Evolutionary conservation across 495 filamentous ascomycete species (phyloP).

Genomic region (Evernia prunastri): DNA sequence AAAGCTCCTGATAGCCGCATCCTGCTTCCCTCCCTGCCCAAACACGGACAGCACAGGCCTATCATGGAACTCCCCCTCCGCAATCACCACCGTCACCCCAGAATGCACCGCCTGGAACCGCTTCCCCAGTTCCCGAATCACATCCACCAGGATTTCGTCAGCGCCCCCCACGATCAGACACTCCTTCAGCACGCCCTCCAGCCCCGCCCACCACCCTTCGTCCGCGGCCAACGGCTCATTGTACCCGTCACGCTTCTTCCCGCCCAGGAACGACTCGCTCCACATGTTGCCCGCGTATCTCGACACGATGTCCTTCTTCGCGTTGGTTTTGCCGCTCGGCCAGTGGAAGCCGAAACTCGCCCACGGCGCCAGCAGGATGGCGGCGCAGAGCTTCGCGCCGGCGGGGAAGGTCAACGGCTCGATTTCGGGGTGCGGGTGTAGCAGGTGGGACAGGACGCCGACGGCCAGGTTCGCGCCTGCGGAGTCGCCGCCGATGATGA

Average conservation of each 20-base stretch:
- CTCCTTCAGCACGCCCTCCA: slow-evolving; percentile 38
- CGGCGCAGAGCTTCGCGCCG: slow-evolving; percentile 29
- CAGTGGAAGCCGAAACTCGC: slow-evolving; percentile 39
- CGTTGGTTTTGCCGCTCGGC: slow-evolving; percentile 40
- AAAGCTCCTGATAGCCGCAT: slow-evolving; percentile 9
- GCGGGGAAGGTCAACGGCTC: slow-evolving; percentile 24
- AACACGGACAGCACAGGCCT: not conserved
- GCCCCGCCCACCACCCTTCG: slow-evolving; percentile 47
- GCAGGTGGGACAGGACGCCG: slow-evolving; percentile 50
- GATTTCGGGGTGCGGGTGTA: slow-evolving; percentile 53
- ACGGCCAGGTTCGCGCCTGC: slow-evolving; percentile 56
- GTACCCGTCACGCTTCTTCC: slow-evolving; percentile 44
- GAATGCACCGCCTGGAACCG: slow-evolving; percentile 33
- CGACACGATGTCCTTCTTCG: slow-evolving; percentile 44
- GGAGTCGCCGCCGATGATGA: slow-evolving; percentile 56
- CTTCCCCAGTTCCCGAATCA: slow-evolving; percentile 45
- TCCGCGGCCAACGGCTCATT: slow-evolving; percentile 47
- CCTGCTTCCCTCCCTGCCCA: slow-evolving; percentile 10
- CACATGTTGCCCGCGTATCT: slow-evolving; percentile 32
- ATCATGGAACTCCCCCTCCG: slow-evolving; percentile 24
- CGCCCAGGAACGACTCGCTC: slow-evolving; percentile 42
- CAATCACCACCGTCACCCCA: slow-evolving; percentile 14
- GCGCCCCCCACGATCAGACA: slow-evolving; percentile 48
- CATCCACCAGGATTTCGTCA: slow-evolving; percentile 52
- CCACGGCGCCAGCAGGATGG: slow-evolving; percentile 53